These are phyloP conservation scores for Lithohypha guttulata DNA, from an alignment of 2,329 filamentous ascomycete genomes.

Conservation along the genomic window DNA sequence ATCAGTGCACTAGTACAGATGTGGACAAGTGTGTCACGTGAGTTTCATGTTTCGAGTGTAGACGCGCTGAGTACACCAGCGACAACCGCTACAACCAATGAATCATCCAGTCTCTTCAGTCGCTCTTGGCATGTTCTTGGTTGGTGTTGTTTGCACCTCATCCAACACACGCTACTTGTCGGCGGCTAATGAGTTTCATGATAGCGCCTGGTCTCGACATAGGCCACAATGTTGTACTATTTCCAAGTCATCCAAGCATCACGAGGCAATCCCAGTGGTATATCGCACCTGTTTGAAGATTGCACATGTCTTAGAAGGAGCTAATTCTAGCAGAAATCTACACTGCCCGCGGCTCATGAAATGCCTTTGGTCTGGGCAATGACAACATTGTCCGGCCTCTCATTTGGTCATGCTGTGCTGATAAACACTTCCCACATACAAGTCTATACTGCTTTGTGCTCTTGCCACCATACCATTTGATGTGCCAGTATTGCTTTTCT, in stretches of 20 bases:
- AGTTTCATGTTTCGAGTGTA: too few species aligned
- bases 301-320: too few species aligned
- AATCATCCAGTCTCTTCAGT: too few species aligned
- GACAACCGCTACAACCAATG: neutral
- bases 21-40: too few species aligned
- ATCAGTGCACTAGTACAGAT: too few species aligned
- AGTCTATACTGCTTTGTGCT: neutral
- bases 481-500: neutral
- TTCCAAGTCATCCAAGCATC: too few species aligned
- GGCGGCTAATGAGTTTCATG: neutral
- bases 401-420: neutral
- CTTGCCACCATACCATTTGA: too few species aligned
- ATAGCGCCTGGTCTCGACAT: neutral
- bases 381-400: constrained; percentile 1
- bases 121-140: neutral
- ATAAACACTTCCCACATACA: neutral
- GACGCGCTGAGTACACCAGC: too few species aligned
- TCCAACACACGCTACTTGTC: constrained; percentile 3
- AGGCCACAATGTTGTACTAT: too few species aligned
- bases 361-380: neutral
- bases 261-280: too few species aligned
- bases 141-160: neutral
- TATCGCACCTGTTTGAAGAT: too few species aligned
- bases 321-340: too few species aligned
- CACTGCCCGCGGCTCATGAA: constrained; percentile 1